A percentile compares a stretch with the other conserved stretches of the same genome.
phyloP scores from a whole-genome alignment of 805 yeast species.

The Yamadazyma paraphyllophila region DNA sequence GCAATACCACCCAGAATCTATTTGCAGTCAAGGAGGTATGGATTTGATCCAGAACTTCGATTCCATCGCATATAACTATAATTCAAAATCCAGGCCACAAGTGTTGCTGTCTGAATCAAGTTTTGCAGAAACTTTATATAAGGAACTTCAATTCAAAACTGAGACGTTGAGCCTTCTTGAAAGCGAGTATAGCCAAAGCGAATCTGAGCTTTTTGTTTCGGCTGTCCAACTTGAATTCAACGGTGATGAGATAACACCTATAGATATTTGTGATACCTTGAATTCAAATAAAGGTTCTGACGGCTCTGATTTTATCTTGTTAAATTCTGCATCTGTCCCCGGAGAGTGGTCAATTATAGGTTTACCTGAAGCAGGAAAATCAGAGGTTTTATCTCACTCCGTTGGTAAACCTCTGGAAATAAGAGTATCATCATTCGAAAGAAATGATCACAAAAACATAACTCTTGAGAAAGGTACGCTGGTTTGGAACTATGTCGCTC shows the following conservation, averaged over 20 bases:
- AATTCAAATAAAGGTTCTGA: conserved; percentile 17
- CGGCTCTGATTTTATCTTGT: conserved; percentile 49
- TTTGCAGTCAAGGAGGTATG: conserved; percentile 72
- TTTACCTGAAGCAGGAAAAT: conserved; percentile 46
- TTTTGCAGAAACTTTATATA: neutral
- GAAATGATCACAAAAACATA: conserved; percentile 9
- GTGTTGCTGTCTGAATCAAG: neutral
- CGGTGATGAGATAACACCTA: conserved; percentile 23
- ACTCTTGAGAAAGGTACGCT: conserved; percentile 9
- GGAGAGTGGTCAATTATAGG: conserved; percentile 91
- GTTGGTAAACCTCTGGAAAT: conserved; percentile 38
- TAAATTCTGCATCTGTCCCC: conserved; percentile 79
- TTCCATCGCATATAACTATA: conserved; percentile 39
- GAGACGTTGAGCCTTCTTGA: conserved; percentile 9
- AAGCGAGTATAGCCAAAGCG: neutral
- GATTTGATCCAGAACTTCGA: conserved; percentile 63
- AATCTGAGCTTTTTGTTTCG: conserved; percentile 6
- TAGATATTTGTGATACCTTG: conserved; percentile 53
- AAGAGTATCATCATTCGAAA: conserved; percentile 26
- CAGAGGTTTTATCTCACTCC: conserved; percentile 61
- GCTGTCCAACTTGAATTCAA: conserved; percentile 16
- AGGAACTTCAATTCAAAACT: conserved; percentile 5
- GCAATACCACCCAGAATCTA: conserved; percentile 96
- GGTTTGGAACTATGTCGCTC: conserved; percentile 55
- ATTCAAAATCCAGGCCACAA: conserved; percentile 18